Base-by-base conservation (phyloP, 2,329 filamentous ascomycete genomes). In the Emmonsia crescens region DNA sequence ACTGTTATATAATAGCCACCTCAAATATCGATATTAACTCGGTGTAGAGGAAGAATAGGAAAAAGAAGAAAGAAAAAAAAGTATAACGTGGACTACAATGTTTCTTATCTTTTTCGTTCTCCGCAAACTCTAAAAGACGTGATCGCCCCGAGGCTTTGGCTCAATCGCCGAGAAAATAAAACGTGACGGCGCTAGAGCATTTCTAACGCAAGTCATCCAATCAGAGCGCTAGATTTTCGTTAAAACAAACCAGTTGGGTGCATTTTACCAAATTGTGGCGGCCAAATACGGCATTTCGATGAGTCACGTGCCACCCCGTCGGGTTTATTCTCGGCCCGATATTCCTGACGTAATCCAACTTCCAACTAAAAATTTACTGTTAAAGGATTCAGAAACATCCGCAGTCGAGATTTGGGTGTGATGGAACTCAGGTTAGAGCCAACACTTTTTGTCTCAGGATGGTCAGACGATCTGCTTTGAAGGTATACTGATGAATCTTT, bases 381-480 rank as follows among this genome's bases (percentile, higher is more conserved):
- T 29, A 12, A 27, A 14, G n/a, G n/a, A 27, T 12, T 6, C 21
- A 19, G 3, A 42, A 33, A 52, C 27, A 29, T 31, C 19, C 12
- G 51, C 19, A 40, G 38, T 14, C 29, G 24, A 10, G 21, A 52
- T 9, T 48, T 8, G 40, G 49, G 24, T 55, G 38, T 12, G 36
- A 57, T 57, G 55, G 55, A 36, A 57, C 24, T 29, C 36, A 12
- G 5, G 10, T 42, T 42, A 19, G 38, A 29, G n/a, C 44, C 36
- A 38, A 27, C 21, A 3, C 38, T 19, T 57, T 21, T 27, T 29
- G 29, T 33, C 38, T 46, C 61, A 65, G 38, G 21, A 65, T 65
- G 64, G 62, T 51, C 48, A 63, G 59, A 44, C 59, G 59, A 40
- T 61, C 58, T 61, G 46, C 48, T 29, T 48, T 64, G 31, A 65